phyloP scores from a whole-genome alignment of 768 basidiomycete species.

The Russula foetens region DNA sequence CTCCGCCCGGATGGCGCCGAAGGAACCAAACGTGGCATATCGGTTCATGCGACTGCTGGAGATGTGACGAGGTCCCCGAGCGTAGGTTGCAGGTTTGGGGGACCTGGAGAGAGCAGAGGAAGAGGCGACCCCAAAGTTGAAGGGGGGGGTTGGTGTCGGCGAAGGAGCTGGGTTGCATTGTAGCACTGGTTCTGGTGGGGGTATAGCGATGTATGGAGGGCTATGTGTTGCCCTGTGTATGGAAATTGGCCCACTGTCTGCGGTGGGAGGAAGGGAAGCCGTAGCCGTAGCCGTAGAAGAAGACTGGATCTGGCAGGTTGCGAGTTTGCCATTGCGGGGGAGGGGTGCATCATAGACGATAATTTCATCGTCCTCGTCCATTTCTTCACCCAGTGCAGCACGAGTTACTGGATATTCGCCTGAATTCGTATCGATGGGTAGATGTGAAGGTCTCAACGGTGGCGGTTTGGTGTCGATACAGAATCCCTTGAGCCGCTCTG shows the following conservation, averaged over 20 bases:
- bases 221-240: slow-evolving; percentile 32
- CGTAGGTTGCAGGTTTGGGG: slow-evolving; percentile 24
- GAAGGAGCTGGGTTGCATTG: background rate
- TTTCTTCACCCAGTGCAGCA: slow-evolving; percentile 1
- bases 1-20: slow-evolving; percentile 50
- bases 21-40: slow-evolving; percentile 35
- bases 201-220: background rate
- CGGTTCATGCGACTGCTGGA: slow-evolving; percentile 23
- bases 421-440: background rate
- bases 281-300: background rate
- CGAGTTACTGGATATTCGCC: slow-evolving; percentile 13
- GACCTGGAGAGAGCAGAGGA: slow-evolving; percentile 29
- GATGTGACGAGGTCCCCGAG: slow-evolving; percentile 11
- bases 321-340: slow-evolving; percentile 34
- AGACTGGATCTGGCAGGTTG: background rate
- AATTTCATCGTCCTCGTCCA: slow-evolving; percentile 45
- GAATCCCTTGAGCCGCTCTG: slow-evolving; percentile 34
- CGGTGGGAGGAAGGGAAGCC: background rate
- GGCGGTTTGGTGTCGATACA: slow-evolving; percentile 28
- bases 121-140: slow-evolving; percentile 27
- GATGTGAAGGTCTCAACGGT: background rate
- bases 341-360: slow-evolving; percentile 77
- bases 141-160: slow-evolving; percentile 13
- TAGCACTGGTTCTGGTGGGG: background rate
- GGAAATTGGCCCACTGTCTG: slow-evolving; percentile 32